Evolutionary conservation across 2,329 filamentous ascomycete species (phyloP).

Genomic region (Colletotrichum sp.): DNA sequence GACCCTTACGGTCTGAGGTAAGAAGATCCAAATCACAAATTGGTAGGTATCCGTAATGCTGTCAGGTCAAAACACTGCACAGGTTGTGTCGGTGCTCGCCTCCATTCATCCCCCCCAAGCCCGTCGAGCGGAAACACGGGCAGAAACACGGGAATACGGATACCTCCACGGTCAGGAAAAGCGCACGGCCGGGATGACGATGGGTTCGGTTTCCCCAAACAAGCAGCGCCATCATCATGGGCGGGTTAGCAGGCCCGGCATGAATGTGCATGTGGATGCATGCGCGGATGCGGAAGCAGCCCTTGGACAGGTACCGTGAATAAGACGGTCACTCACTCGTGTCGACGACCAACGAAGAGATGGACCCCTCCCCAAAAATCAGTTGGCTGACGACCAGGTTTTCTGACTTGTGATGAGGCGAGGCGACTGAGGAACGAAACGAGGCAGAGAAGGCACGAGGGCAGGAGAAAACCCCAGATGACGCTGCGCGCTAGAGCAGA

Average conservation of each 20-base stretch:
- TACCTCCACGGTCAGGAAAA: background rate
- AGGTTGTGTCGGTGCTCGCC: background rate
- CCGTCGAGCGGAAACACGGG: background rate
- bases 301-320: background rate
- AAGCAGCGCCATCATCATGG: constrained; percentile 13
- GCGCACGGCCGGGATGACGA: background rate
- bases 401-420: background rate
- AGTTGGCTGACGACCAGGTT: background rate
- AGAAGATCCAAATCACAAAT: background rate
- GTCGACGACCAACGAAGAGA: background rate
- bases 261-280: background rate
- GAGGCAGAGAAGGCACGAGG: background rate
- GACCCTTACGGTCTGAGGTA: constrained; percentile 2
- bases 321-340: background rate
- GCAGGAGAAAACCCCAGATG: background rate
- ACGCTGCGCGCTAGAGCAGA: constrained; percentile 2
- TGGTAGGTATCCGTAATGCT: background rate
- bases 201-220: constrained; percentile 3
- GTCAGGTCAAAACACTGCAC: background rate
- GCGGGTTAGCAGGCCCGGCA: background rate
- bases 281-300: constrained; percentile 1
- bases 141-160: constrained; percentile 15
- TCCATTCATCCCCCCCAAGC: background rate
- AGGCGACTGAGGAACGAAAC: background rate
- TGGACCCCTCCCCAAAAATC: background rate